Evolutionary conservation across 2,329 filamentous ascomycete genomes (phyloP).

Genomic region (Aspergillus ustus): DNA sequence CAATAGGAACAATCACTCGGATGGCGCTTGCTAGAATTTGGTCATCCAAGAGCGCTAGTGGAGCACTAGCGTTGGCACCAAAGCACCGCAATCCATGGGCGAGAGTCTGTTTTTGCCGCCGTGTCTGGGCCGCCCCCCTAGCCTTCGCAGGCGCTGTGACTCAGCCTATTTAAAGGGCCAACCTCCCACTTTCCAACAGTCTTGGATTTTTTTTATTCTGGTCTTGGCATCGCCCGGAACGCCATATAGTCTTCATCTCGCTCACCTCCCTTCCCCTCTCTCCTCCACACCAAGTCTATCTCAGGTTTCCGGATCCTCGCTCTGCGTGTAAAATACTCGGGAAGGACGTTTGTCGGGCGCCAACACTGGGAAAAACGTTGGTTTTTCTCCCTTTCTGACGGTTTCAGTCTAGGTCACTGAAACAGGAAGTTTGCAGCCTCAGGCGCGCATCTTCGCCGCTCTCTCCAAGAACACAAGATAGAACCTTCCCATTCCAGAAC

Average conservation of each 20-base stretch:
- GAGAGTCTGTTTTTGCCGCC: slow-evolving; percentile 45
- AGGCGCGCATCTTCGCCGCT: slow-evolving; percentile 31
- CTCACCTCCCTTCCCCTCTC: slow-evolving; percentile 30
- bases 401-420: slow-evolving; percentile 29
- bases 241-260: slow-evolving; percentile 36
- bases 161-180: slow-evolving; percentile 48
- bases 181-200: slow-evolving; percentile 40
- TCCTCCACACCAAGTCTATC: slow-evolving; percentile 25
- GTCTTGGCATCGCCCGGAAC: slow-evolving; percentile 48
- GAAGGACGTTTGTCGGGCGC: slow-evolving; percentile 28
- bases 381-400: slow-evolving; percentile 16
- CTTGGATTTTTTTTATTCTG: slow-evolving; percentile 40
- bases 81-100: slow-evolving; percentile 32
- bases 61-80: slow-evolving; percentile 21
- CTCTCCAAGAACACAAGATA: slow-evolving; percentile 31
- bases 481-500: slow-evolving; percentile 28
- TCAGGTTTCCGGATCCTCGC: slow-evolving; percentile 25
- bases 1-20: slow-evolving; percentile 35
- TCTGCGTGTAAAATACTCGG: slow-evolving; percentile 21
- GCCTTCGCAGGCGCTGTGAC: slow-evolving; percentile 32
- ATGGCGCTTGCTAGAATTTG: slow-evolving; percentile 29
- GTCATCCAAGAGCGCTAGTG: slow-evolving; percentile 32
- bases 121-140: slow-evolving; percentile 37
- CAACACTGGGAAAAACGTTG: slow-evolving; percentile 19
- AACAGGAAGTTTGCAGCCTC: slow-evolving; percentile 32